These are phyloP conservation scores for Sextonia rubra DNA, from an alignment of 164 flowering plant genomes.

Conservation along the genomic window DNA sequence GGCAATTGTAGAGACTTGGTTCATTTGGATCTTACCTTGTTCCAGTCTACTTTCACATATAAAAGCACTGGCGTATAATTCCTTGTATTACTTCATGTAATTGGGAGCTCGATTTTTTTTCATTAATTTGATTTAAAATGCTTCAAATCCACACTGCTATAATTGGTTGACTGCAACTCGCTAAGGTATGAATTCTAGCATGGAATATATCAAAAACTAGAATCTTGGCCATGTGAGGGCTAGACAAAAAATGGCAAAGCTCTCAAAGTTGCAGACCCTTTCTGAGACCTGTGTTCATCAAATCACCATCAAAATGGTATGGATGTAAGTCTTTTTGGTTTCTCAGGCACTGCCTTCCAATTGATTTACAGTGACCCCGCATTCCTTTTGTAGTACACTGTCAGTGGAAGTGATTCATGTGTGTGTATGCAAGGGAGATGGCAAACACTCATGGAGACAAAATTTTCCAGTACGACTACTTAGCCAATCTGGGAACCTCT, in stretches of 20 bases:
- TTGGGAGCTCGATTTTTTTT: background rate
- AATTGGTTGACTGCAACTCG: background rate
- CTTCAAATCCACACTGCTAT: background rate
- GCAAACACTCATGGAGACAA: too few species aligned
- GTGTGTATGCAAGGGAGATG: background rate
- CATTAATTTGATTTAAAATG: background rate
- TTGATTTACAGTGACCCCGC: background rate
- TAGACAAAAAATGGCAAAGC: background rate
- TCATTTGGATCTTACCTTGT: background rate
- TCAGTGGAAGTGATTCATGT: background rate
- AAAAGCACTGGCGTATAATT: background rate
- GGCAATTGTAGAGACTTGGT: too few species aligned
- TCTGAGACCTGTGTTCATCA: background rate
- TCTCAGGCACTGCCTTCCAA: background rate
- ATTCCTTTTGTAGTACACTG: background rate
- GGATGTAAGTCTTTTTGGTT: background rate
- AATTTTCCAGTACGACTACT: too few species aligned
- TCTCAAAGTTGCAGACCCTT: background rate
- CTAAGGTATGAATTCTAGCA: background rate
- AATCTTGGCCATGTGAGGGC: background rate
- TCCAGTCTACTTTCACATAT: background rate
- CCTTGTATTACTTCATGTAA: background rate
- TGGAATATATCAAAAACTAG: background rate
- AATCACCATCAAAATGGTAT: background rate
- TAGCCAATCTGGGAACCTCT: too few species aligned